Base-by-base conservation (phyloP, 352 stramenopile species). In the Blastocystis sp. region DNA sequence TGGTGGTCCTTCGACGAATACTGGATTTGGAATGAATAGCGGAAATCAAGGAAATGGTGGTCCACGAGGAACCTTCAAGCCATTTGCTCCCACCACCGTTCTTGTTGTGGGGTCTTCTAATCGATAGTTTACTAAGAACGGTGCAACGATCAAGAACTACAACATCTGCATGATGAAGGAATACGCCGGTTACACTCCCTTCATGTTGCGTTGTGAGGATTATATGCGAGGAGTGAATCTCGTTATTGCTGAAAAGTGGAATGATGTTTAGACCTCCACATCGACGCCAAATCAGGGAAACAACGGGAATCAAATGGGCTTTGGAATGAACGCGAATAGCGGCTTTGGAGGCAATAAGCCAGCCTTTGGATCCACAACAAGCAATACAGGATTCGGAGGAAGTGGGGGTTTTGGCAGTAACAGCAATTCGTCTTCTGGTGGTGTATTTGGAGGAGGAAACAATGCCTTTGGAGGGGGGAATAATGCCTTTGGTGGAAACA, bases 181-280 rank as follows among this genome's bases (percentile, higher is more conserved):
- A 59, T 84, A 84, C 60, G 23, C 23, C 17, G 17, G 60, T 11
- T 41, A 52, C 43, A 52, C n/a, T 52, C 56, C 56, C 7, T 62
- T 84, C 28, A 38, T 69, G 41, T 10, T 84, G 65, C 74, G 74
- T 84, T 67, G 65, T 43, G 74, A 84, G 56, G 74, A 84, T 48
- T 84, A 84, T 56, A 34, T 41, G n/a, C 28, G 5, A 2, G 74
- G 74, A 61, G 48, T 40, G 14, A 69, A 28, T 38, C 28, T 69
- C 2, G 74, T 84, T 28, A 17, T 17, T 48, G 11, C 48, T 69
- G 19, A 2, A 21, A 2, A 10, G 21, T 19, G 48, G 41, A 2
- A 56, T 60, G 3, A 34, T 76, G 66, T 38, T 0, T 76, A 76
- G 66, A 56, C 5, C 48, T 17, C 5, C 14, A 14, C 5, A 17